Evolutionary conservation across 345 rosid genomes (phyloP).

Genomic region (Hevea brasiliensis): DNA sequence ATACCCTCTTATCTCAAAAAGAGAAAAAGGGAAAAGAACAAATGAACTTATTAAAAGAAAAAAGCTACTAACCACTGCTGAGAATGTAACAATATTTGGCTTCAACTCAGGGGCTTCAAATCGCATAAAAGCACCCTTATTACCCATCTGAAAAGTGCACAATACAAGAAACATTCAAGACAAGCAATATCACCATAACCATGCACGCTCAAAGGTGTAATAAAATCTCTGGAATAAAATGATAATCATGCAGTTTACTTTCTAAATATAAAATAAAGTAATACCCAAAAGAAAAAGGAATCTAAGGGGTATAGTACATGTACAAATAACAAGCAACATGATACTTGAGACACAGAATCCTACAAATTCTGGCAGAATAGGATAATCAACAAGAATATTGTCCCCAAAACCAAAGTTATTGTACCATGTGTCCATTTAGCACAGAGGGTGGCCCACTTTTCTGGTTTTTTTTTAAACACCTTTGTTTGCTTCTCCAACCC

Average conservation of each 20-base stretch:
- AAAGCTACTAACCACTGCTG: slow-evolving; percentile 82
- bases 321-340: too few relatives aligned
- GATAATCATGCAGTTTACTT: background rate
- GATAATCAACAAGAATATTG: background rate
- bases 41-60: background rate
- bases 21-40: background rate
- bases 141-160: slow-evolving; percentile 80
- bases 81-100: slow-evolving; percentile 86
- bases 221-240: background rate
- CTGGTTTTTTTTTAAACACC: too few relatives aligned
- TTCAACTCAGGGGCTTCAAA: slow-evolving; percentile 89
- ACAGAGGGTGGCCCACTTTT: too few relatives aligned
- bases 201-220: background rate
- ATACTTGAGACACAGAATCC: too few relatives aligned
- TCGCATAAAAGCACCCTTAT: slow-evolving; percentile 94
- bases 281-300: background rate
- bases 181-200: background rate
- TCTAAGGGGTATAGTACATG: too few relatives aligned
- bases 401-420: background rate
- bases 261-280: background rate
- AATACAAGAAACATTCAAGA: slow-evolving; percentile 2
- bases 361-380: background rate
- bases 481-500: too few relatives aligned
- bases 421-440: too few relatives aligned
- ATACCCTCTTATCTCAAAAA: too few relatives aligned